A percentile compares a stretch with the other conserved stretches of the same genome.
phyloP scores from a whole-genome alignment of 2,329 filamentous ascomycete genomes.

The Myriosclerotinia curreyana region DNA sequence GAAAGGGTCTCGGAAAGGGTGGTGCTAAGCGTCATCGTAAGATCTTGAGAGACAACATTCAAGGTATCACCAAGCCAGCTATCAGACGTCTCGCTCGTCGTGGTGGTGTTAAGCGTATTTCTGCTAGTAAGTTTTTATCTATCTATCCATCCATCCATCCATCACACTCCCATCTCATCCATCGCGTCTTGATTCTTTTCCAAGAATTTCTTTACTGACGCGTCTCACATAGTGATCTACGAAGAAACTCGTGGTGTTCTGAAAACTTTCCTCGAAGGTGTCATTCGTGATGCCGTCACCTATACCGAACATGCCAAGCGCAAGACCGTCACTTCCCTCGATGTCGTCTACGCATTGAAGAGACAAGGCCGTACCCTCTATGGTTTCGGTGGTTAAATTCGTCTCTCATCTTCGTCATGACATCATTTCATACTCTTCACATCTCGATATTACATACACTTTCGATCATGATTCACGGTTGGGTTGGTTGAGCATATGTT shows the following conservation, averaged over 20 bases:
- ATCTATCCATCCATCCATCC: constrained; percentile 43
- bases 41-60: constrained; percentile 99
- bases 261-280: constrained; percentile 79
- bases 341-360: constrained; percentile 65
- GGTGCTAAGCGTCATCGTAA: constrained; percentile 98
- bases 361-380: constrained; percentile 65
- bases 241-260: constrained; percentile 78
- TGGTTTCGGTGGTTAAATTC: constrained; percentile 61
- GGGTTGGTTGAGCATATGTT: constrained; percentile 32
- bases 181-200: constrained; percentile 58
- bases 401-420: not conserved
- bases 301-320: constrained; percentile 70
- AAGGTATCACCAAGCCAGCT: constrained; percentile 98
- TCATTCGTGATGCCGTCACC: constrained; percentile 57
- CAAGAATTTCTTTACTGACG: constrained; percentile 54
- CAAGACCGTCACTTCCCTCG: constrained; percentile 66
- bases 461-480: constrained; percentile 31
- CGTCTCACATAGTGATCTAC: constrained; percentile 63
- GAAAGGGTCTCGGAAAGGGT: constrained; percentile 97
- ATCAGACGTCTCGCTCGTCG: constrained; percentile 97
- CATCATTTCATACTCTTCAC: constrained; percentile 53
- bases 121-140: constrained; percentile 63
- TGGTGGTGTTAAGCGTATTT: constrained; percentile 99
- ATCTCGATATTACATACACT: constrained; percentile 37
- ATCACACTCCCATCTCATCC: no score